These are phyloP conservation scores for Fragaria vesca DNA, from an alignment of 306 rosid species.

Conservation along the genomic window DNA sequence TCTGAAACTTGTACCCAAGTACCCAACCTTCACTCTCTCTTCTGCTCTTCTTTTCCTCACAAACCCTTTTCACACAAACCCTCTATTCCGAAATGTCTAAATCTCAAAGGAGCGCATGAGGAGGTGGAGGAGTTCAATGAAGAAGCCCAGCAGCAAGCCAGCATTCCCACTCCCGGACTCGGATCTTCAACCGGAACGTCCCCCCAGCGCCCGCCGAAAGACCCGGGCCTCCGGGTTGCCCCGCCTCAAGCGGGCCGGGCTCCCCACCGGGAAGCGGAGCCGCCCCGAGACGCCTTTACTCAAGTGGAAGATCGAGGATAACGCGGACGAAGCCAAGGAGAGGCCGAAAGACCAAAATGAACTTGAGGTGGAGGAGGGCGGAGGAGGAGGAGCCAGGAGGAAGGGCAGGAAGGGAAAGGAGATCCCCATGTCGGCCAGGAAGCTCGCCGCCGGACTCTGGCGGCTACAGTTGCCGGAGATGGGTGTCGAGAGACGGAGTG, in stretches of 20 bases:
- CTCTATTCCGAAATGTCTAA: constrained; percentile 35
- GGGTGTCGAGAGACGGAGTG: constrained; percentile 18
- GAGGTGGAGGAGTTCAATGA: constrained; percentile 39
- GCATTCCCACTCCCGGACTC: constrained; percentile 52
- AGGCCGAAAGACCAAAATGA: constrained; percentile 26
- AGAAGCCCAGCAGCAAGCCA: constrained; percentile 46
- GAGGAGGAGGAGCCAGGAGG: constrained; percentile 37
- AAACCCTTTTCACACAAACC: neutral
- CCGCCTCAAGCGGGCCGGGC: constrained; percentile 35
- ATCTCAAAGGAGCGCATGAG: constrained; percentile 34
- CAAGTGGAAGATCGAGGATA: constrained; percentile 55
- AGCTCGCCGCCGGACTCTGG: constrained; percentile 89
- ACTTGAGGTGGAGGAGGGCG: constrained; percentile 39
- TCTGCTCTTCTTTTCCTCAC: constrained; percentile 28
- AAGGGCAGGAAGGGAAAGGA: constrained; percentile 39
- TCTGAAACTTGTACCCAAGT: neutral
- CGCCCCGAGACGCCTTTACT: constrained; percentile 77
- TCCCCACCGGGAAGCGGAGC: constrained; percentile 54
- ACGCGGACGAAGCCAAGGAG: constrained; percentile 21
- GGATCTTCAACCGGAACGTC: constrained; percentile 53
- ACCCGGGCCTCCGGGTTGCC: constrained; percentile 37
- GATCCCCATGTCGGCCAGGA: constrained; percentile 62
- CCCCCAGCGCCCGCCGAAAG: constrained; percentile 28
- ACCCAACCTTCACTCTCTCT: neutral
- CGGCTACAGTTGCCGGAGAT: constrained; percentile 70